Base-by-base conservation (phyloP, 106 monocot genomes). In the Dactylorhiza incarnata region DNA sequence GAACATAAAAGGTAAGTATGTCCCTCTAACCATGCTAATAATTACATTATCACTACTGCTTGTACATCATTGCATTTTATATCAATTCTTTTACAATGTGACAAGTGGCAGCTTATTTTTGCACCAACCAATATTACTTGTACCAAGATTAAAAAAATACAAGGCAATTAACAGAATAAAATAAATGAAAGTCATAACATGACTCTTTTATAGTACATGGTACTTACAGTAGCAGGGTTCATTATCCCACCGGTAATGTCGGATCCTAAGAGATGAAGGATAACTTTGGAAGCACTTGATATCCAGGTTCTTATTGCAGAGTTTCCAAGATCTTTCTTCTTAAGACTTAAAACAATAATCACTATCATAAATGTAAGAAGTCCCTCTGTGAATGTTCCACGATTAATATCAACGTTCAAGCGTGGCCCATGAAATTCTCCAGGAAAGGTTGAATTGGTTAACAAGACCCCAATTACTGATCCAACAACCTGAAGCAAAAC, bases 171-270 rank as follows among this genome's bases (percentile, higher is more conserved):
- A 52, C 52, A 11, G 5, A 15, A 46, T 17, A 46, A 46, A 69
- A 1, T 45, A 65, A 37, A 65, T 23, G 29, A 73, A 49, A 74
- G 26, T 6, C 10, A 67, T 68, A 44, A 47, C n/a, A 7, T 25
- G 26, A 54, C 71, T n/a, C 9, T 65, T 61, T 52, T 65, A 26
- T 37, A 65, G 65, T 29, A n/a, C 29, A 65, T 11, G 29, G 65
- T 7, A 83, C 85, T 85, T 80, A 90, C 90, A 52, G 87, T 79
- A 71, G 90, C 90, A 51, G 90, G 90, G 70, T 90, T 90, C 87
- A 90, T 85, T 76, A 87, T 81, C 72, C 90, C 90, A 62, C 90
- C 90, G 73, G 90, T 90, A 20, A 85, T 59, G 71, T 87, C 87
- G 72, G 90, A 87, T 61, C 85, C 85, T 3, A 90, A 24, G 17